Base-by-base conservation (phyloP, 164 flowering plant species). In the Tinospora cordifolia region DNA sequence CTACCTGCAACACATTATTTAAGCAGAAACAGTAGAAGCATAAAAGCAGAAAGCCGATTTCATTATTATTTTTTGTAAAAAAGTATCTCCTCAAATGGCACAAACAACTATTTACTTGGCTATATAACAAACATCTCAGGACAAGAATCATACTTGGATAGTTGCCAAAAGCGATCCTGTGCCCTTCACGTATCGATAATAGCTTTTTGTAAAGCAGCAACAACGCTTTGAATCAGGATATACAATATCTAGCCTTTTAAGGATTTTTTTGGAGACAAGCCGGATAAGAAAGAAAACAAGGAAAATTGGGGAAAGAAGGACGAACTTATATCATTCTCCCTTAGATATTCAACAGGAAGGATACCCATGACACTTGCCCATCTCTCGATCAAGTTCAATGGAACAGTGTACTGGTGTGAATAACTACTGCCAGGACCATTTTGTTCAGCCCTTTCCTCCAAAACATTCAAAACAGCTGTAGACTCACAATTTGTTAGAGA, bases 281-380 rank as follows among this genome's bases (percentile, higher is more conserved):
- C 26, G 10, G 62, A 10, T 24, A 24, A 30, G 24, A 51, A 51
- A 51, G 59, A 51, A 15, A 51, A 51, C 22, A 51, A 1, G 9
- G 26, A 8, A 22, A 11, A 54, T 11, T 27, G 62, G 21, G 34
- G 66, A 21, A 22, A 38, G 6, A 6, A n/a, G 65, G 44, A 10
- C 4, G 17, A 34, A 66, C 30, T 2, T 30, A 30, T 30, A 30
- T 44, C 24, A 17, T 51, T 51, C 8, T 17, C 21, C 59, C 21
- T 4, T 7, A 51, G 59, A 51, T 10, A 66, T 58, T 44, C 1
- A 71, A 46, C 22, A 2, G 49, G 49, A 79, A 85, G 95, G 92
- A 90, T 94, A 91, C 98, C 99, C 99, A 94, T 94, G 25, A 90
- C 95, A 78, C 84, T 87, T 74, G 97, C 98, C 96, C 92, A 89